Conservation (phyloP, 768 basidiomycete species). For the Tylopilus vinaceipallidus region DNA sequence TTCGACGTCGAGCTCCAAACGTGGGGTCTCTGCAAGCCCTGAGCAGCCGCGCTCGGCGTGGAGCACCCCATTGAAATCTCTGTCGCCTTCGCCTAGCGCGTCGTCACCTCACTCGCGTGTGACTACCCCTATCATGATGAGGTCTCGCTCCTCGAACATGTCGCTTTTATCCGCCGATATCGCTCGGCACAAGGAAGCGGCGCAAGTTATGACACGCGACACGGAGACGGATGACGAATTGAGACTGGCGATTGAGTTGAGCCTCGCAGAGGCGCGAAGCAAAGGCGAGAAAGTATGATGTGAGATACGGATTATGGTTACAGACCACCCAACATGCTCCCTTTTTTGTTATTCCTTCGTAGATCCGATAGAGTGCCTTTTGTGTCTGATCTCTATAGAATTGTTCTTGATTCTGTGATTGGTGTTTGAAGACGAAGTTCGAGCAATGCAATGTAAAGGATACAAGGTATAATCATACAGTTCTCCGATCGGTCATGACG, state of each 20-base stretch:
- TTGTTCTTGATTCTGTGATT: not conserved
- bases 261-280: constrained; percentile 52
- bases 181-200: not conserved
- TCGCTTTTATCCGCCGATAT: constrained; percentile 16
- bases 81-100: constrained; percentile 10
- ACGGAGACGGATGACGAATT: constrained; percentile 60
- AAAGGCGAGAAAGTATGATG: constrained; percentile 10
- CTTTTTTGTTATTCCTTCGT: not conserved
- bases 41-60: constrained; percentile 34
- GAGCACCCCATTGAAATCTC: constrained; percentile 36
- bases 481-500: constrained; percentile 67
- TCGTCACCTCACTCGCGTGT: constrained; percentile 19
- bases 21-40: constrained; percentile 13
- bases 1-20: constrained; percentile 23
- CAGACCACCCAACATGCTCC: not conserved
- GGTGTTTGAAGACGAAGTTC: not conserved
- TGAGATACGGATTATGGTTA: not conserved
- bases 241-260: constrained; percentile 63
- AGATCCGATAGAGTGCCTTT: constrained; percentile 1
- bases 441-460: not conserved
- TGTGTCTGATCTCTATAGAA: not conserved
- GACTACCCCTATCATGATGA: constrained; percentile 8
- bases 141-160: constrained; percentile 8
- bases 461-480: constrained; percentile 38
- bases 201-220: not conserved